Percentiles rank a stretch among this genome's conserved stretches.
These are phyloP conservation scores for Metschnikowia kofuensis DNA, from an alignment of 805 yeast genomes.

Conservation along the genomic window DNA sequence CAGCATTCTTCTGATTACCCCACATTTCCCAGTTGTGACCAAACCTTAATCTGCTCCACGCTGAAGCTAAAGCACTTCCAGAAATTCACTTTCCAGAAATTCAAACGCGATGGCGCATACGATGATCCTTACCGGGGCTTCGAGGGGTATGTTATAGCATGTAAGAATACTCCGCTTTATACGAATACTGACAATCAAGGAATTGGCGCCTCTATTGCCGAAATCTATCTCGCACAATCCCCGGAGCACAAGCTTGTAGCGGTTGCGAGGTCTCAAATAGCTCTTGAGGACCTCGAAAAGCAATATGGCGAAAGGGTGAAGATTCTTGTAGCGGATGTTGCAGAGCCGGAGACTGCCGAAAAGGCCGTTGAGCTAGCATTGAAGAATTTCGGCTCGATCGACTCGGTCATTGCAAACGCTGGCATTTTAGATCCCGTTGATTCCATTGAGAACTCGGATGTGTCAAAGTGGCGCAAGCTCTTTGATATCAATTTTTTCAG, in stretches of 20 bases:
- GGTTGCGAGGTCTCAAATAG: conserved; percentile 62
- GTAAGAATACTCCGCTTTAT: conserved; percentile 1
- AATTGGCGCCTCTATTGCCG: conserved; percentile 76
- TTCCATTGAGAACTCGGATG: conserved; percentile 48
- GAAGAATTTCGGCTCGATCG: conserved; percentile 51
- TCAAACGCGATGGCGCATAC: conserved; percentile 19
- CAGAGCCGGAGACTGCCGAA: conserved; percentile 36
- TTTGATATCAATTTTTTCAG: conserved; percentile 81
- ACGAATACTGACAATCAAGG: conserved; percentile 51
- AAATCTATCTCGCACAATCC: conserved; percentile 39
- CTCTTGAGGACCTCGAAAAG: conserved; percentile 41
- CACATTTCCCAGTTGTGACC: too few relatives aligned
- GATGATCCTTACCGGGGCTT: conserved; percentile 22
- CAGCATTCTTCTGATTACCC: too few relatives aligned
- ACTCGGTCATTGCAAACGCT: conserved; percentile 73
- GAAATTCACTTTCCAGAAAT: background rate
- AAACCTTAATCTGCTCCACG: too few relatives aligned
- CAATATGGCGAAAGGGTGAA: conserved; percentile 52
- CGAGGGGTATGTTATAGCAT: conserved; percentile 17
- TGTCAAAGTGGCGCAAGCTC: conserved; percentile 56
- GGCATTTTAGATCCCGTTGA: conserved; percentile 81
- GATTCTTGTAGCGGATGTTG: conserved; percentile 59
- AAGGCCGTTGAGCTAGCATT: conserved; percentile 46
- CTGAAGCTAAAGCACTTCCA: too few relatives aligned
- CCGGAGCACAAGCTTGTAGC: conserved; percentile 52